Base-by-base conservation (phyloP, 768 basidiomycete species). In the Mycena olivaceomarginata region DNA sequence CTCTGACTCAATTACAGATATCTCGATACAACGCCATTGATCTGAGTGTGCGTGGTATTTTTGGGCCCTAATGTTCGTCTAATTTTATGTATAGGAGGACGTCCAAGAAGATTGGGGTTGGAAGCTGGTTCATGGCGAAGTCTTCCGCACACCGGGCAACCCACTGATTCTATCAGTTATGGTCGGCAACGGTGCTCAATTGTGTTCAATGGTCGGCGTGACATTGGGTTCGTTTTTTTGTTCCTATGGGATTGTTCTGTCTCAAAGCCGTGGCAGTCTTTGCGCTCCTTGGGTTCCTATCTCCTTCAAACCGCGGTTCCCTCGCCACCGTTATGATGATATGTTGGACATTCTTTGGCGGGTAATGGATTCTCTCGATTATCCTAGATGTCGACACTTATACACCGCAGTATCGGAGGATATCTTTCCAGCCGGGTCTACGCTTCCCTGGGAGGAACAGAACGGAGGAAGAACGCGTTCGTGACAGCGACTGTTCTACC, bases 91-190 rank as follows among this genome's bases (percentile, higher is more conserved):
- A 45, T 78, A 97, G 95, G 97, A 98, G 82, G 97, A 98, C 81
- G 95, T 98, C 3, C 97, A 98, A 85, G 98, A 99, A 87, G 98
- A 99, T 80, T 98, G 94, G 92, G 98, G 98, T 2, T 99, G 98
- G 98, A 99, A 99, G 83, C 91, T 99, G 20, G 93, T 99, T 31
- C 97, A 98, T 80, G 97, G 97, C 25, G 98, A 99, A 85, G 96
- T 99, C 20, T 99, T 99, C 89, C 92, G 98, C 25, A 88, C 94
- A 1, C 98, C 98, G 1, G 86, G 87, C 60, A 90, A 94, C 69
- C 93, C 97, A 0, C 92, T 97, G 90, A 78, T 94, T 10, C 87
- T 99, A 10, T 94, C 97, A 4, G 91, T 97, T 48, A 90, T 97
- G 85, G 93, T 95, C n/a, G 98, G 98, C 13, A 99, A 97, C 81